Percentiles rank a stretch among this genome's conserved stretches.
These are phyloP conservation scores for Aurifilum marmelostoma DNA, from an alignment of 2,329 filamentous ascomycete genomes.

Conservation along the genomic window DNA sequence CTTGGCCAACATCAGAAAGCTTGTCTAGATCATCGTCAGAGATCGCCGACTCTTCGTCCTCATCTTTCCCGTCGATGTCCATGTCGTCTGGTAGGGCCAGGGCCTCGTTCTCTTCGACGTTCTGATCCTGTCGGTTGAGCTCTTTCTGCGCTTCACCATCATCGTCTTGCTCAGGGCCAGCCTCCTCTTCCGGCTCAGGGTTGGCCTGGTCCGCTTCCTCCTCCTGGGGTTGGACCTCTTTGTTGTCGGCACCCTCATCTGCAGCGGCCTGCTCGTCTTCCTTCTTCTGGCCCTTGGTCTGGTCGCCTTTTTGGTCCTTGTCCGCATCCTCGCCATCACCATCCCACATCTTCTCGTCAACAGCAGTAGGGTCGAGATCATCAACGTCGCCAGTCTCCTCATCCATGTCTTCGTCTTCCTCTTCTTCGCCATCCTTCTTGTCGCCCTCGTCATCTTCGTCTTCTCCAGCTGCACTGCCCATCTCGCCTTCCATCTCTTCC, in stretches of 20 bases:
- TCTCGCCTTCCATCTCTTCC: conserved; percentile 87
- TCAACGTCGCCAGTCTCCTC: conserved; percentile 91
- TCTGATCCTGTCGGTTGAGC: conserved; percentile 65
- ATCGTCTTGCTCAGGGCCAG: conserved; percentile 61
- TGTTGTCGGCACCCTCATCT: conserved; percentile 58
- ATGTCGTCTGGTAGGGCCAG: conserved; percentile 38
- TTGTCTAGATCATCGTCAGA: conserved; percentile 40
- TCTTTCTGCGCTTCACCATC: conserved; percentile 60
- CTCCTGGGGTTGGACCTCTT: conserved; percentile 42
- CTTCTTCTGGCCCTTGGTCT: conserved; percentile 70
- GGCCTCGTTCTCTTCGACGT: conserved; percentile 34
- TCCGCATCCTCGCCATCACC: conserved; percentile 78
- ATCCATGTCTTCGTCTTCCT: conserved; percentile 76
- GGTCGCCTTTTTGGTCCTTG: conserved; percentile 78
- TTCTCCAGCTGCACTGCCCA: conserved; percentile 66
- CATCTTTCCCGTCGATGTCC: conserved; percentile 38
- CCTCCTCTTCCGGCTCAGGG: conserved; percentile 45
- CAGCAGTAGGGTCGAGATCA: conserved; percentile 83
- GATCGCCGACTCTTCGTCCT: conserved; percentile 27
- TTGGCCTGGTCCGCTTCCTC: conserved; percentile 52
- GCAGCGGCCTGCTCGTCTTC: conserved; percentile 63
- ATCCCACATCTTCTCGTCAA: conserved; percentile 99
- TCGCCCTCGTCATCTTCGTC: conserved; percentile 64
- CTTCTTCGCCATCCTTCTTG: conserved; percentile 65
- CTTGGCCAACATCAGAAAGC: conserved; percentile 49